Base-by-base conservation (phyloP, 257 asterid species). In the Forsythia suspensa region DNA sequence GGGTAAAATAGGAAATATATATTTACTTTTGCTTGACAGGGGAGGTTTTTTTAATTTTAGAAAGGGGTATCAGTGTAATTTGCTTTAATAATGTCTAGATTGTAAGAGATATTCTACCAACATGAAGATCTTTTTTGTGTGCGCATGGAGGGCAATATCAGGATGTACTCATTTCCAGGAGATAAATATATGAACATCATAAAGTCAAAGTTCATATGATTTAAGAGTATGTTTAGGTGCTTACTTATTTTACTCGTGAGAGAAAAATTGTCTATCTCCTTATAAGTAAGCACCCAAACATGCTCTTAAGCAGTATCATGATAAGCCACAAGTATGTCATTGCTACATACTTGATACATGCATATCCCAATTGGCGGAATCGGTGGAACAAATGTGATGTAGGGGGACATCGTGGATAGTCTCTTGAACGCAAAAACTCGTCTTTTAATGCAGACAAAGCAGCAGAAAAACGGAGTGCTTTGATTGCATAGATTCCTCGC, bases 311-410 rank as follows among this genome's bases (percentile, higher is more conserved):
- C 36, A 36, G 51, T 40, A 76, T 57, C 67, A 81, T 46, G 6
- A 63, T 63, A 73, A 70, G 75, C 72, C 73, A 68, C 72, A 24
- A 55, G 75, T 57, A 78, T 82, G 57, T 70, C 80, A 63, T 12
- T 66, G 59, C 48, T 52, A 80, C 78, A 24, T 81, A 96, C 99
- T 92, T 92, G 83, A 96, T 89, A 77, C 99, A 96, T 80, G 99
- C 95, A 85, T 89, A 92, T 88, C 99, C 99, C 92, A 96, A 85
- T 84, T 89, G 94, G 79, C 98, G 99, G 88, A 96, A 96, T n/a
- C 97, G 97, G 82, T 96, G 97, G 86, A 94, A 96, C 87, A 96
- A 85, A 82, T 96, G 98, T 41, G 99, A 94, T 72, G 98, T 96
- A 39, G 97, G 97, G 80, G 97, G 98, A 67, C 99, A 96, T 77